These are phyloP conservation scores for Mesostigma viride DNA, from an alignment of 139 green algal genomes.

Conservation along the genomic window DNA sequence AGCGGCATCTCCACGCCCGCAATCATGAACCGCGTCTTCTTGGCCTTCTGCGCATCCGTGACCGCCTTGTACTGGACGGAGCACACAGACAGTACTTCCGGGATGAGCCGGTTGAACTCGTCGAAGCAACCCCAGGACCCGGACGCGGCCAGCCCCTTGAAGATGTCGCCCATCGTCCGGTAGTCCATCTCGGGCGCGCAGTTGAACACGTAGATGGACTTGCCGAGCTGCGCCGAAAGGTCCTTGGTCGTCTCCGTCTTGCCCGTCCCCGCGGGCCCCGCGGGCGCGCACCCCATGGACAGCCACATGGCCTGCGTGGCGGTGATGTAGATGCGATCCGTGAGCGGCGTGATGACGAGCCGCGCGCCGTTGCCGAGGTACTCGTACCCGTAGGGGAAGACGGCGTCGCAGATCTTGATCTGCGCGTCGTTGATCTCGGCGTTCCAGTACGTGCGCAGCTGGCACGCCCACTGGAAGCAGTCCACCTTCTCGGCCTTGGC, in stretches of 20 bases:
- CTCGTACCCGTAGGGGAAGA: conserved; percentile 79
- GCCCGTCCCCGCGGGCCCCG: conserved; percentile 69
- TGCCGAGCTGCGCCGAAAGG: conserved; percentile 62
- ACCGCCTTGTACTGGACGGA: conserved; percentile 90
- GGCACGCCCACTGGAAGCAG: conserved; percentile 65
- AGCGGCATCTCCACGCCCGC: conserved; percentile 62
- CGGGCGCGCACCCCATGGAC: conserved; percentile 71
- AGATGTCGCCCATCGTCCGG: conserved; percentile 75
- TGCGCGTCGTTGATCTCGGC: conserved; percentile 39
- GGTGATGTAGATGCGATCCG: conserved; percentile 93
- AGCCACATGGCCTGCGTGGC: conserved; percentile 79
- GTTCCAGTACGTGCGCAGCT: conserved; percentile 60
- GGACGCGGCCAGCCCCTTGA: conserved; percentile 80
- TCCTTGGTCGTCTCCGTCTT: conserved; percentile 88
- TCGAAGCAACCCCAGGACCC: conserved; percentile 90
- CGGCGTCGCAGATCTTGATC: conserved; percentile 80
- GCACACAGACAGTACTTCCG: conserved; percentile 83
- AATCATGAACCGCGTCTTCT: conserved; percentile 61
- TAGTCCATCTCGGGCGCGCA: conserved; percentile 91
- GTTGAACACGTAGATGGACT: conserved; percentile 90
- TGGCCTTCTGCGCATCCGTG: conserved; percentile 69
- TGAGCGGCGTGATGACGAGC: conserved; percentile 90
- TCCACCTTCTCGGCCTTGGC: conserved; percentile 57
- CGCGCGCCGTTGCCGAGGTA: conserved; percentile 86
- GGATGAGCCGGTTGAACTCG: conserved; percentile 88